A percentile compares a stretch with the other conserved stretches of the same genome.
phyloP scores from a whole-genome alignment of 345 rosid genomes.

The Camelina neglecta region DNA sequence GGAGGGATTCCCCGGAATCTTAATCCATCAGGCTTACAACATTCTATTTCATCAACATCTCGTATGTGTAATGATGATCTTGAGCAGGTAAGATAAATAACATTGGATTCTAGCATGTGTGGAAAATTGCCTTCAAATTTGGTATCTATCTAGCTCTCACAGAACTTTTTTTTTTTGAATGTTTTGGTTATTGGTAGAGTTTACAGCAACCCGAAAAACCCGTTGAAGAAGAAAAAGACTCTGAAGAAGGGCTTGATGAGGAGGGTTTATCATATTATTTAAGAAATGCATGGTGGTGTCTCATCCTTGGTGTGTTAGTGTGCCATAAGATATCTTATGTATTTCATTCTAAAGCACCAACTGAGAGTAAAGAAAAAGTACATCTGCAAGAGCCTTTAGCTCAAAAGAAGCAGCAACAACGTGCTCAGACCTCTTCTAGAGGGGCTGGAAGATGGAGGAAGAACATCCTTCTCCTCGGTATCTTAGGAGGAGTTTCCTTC shows the following conservation, averaged over 20 bases:
- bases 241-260: conserved; percentile 23
- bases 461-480: conserved; percentile 56
- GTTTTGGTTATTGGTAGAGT: conserved; percentile 50
- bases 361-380: conserved; percentile 41
- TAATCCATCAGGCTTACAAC: conserved; percentile 26
- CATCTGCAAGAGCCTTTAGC: conserved; percentile 45
- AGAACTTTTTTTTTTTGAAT: conserved; percentile 20
- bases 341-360: conserved; percentile 42
- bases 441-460: conserved; percentile 80
- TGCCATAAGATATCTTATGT: conserved; percentile 46
- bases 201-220: conserved; percentile 32
- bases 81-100: conserved; percentile 45
- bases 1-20: conserved; percentile 23
- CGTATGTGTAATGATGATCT: conserved; percentile 29
- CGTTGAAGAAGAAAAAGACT: neutral
- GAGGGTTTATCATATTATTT: conserved; percentile 43
- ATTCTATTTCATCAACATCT: conserved; percentile 40
- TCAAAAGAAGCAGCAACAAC: conserved; percentile 62
- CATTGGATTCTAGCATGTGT: neutral
- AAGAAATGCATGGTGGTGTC: conserved; percentile 58
- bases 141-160: neutral
- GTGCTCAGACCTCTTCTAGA: conserved; percentile 51
- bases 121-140: neutral
- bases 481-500: conserved; percentile 53
- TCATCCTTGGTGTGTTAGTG: conserved; percentile 48